Conservation (phyloP, 2,329 filamentous ascomycete genomes). For the Aspergillus flavus region DNA sequence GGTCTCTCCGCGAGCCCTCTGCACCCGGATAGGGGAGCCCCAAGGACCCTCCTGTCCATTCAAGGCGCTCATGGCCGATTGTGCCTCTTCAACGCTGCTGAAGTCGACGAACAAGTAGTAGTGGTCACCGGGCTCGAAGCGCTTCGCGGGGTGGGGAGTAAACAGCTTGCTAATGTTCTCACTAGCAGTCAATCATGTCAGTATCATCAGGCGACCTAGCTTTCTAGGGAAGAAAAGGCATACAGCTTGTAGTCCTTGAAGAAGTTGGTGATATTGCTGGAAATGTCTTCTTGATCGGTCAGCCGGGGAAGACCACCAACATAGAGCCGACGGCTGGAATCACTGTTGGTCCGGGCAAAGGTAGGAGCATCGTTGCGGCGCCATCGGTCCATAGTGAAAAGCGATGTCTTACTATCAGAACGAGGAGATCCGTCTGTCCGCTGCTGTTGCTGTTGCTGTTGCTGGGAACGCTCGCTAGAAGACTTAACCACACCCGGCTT, state of each 20-base stretch:
- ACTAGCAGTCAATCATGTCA: conserved; percentile 25
- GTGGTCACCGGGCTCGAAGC: conserved; percentile 55
- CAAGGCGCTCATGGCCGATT: conserved; percentile 52
- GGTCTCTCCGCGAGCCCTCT: conserved; percentile 42
- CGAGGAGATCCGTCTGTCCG: conserved; percentile 26
- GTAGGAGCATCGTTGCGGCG: conserved; percentile 42
- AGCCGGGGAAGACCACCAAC: conserved; percentile 52
- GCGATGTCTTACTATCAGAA: conserved; percentile 19
- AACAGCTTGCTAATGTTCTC: conserved; percentile 56
- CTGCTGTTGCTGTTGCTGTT: conserved; percentile 15
- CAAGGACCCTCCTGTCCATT: conserved; percentile 44
- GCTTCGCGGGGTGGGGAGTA: conserved; percentile 61
- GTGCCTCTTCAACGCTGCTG: conserved; percentile 56
- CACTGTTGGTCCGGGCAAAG: conserved; percentile 35
- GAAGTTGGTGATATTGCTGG: conserved; percentile 46
- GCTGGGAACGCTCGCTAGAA: conserved; percentile 32
- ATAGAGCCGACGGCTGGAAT: conserved; percentile 49
- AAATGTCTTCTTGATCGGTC: conserved; percentile 44
- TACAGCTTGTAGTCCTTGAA: conserved; percentile 50
- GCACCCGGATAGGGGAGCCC: conserved; percentile 43
- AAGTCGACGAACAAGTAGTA: conserved; percentile 71
- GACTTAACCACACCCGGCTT: conserved; percentile 65
- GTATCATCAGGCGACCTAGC: neutral
- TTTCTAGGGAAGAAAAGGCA: conserved; percentile 15
- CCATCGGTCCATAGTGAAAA: conserved; percentile 46